A percentile compares a stretch with the other conserved stretches of the same genome.
phyloP scores from a whole-genome alignment of 2,329 filamentous ascomycete genomes.

The Trichoderma hamatum region DNA sequence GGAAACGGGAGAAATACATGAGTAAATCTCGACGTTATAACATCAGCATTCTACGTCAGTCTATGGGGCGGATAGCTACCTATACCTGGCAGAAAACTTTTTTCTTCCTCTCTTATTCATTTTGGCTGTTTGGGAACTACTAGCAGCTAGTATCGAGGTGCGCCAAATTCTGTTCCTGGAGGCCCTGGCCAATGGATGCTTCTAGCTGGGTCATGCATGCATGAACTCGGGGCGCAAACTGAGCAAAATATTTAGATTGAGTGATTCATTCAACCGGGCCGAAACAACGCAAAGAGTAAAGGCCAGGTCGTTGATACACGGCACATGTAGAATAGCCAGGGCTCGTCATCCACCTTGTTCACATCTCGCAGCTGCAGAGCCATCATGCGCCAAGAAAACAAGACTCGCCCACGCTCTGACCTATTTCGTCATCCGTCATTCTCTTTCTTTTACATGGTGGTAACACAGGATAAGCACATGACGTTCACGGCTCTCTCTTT shows the following conservation, averaged over 20 bases:
- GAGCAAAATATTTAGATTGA: not conserved
- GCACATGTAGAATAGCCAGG: not conserved
- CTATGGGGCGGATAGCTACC: not conserved
- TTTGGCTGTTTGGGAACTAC: not conserved
- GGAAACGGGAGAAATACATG: not conserved
- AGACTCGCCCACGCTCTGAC: not conserved
- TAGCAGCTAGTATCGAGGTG: not conserved
- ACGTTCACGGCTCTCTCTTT: not conserved
- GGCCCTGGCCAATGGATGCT: constrained; percentile 34
- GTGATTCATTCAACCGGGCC: constrained; percentile 3
- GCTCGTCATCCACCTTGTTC: not conserved
- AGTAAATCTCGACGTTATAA: not conserved
- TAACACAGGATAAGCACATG: not conserved
- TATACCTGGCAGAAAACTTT: not conserved
- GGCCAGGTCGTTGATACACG: not conserved
- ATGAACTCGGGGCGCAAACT: no score
- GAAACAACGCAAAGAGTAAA: not conserved
- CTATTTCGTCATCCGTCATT: not conserved
- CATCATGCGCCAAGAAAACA: not conserved
- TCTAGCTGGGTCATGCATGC: constrained; percentile 14
- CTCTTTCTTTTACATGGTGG: not conserved
- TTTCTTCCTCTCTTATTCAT: not conserved
- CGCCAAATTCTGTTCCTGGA: constrained; percentile 13
- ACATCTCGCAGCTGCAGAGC: not conserved
- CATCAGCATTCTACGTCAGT: constrained; percentile 1